Evolutionary conservation across 2,329 filamentous ascomycete species (phyloP).

Genomic region (Leptosphaerulina australis): DNA sequence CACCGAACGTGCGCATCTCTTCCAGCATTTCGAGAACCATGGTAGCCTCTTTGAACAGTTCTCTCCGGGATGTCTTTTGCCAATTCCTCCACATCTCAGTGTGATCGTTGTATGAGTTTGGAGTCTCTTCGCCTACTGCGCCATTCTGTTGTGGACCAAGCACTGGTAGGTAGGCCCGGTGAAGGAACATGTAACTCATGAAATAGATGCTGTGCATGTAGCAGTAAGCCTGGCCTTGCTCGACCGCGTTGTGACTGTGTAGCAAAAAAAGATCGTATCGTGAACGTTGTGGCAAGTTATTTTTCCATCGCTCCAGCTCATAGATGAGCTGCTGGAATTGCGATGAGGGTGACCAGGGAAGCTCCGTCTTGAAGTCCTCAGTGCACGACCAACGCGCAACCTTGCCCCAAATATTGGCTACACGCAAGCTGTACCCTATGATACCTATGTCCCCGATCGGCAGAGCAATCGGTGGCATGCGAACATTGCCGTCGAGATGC

Average conservation of each 20-base stretch:
- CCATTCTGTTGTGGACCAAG: constrained; percentile 44
- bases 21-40: constrained; percentile 51
- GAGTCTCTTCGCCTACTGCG: constrained; percentile 36
- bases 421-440: constrained; percentile 49
- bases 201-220: constrained; percentile 53
- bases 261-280: constrained; percentile 49
- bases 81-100: constrained; percentile 45
- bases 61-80: constrained; percentile 45
- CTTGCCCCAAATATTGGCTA: constrained; percentile 51
- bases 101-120: constrained; percentile 42
- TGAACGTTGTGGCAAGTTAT: constrained; percentile 42
- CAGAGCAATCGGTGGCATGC: constrained; percentile 38
- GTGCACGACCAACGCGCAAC: constrained; percentile 51
- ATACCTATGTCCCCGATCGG: constrained; percentile 46
- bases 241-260: constrained; percentile 51
- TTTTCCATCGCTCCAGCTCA: constrained; percentile 46
- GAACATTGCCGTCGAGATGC: constrained; percentile 39
- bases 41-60: constrained; percentile 46
- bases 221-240: constrained; percentile 50
- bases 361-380: constrained; percentile 43
- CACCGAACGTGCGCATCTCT: constrained; percentile 50
- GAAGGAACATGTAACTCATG: constrained; percentile 52
- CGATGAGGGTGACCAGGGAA: constrained; percentile 46
- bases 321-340: constrained; percentile 47
- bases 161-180: constrained; percentile 49